Conservation (phyloP, 345 rosid genomes). For the Brassica cretica region DNA sequence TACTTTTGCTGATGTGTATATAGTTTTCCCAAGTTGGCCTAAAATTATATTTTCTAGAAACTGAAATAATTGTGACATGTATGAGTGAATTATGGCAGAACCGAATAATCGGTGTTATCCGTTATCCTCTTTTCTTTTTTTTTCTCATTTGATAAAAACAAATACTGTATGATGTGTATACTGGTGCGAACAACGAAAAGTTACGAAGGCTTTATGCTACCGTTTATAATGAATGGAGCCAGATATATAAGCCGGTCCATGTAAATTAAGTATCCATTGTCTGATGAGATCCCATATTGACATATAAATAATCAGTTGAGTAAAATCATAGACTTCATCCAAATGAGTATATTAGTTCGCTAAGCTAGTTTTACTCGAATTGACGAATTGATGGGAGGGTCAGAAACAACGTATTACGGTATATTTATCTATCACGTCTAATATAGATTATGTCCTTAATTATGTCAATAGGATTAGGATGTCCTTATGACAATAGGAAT, state of each 20-base stretch:
- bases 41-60: background rate
- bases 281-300: background rate
- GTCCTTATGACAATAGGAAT: too few species aligned
- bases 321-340: background rate
- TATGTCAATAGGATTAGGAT: too few species aligned
- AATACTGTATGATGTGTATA: conserved; percentile 11
- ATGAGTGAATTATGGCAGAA: conserved; percentile 8
- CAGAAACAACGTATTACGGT: too few species aligned
- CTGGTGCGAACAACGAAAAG: conserved; percentile 18
- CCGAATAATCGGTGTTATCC: conserved; percentile 21
- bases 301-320: background rate
- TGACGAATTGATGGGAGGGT: too few species aligned
- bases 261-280: background rate
- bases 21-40: conserved; percentile 5
- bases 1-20: conserved; percentile 8
- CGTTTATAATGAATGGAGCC: too few species aligned
- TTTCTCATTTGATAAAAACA: background rate
- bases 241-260: background rate
- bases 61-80: conserved; percentile 28
- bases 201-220: background rate
- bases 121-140: background rate
- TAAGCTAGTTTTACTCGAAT: background rate
- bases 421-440: too few species aligned
- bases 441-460: too few species aligned
- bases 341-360: background rate